Evolutionary conservation across 495 filamentous ascomycete species (phyloP).

Genomic region (Penicillium simplicissimum): DNA sequence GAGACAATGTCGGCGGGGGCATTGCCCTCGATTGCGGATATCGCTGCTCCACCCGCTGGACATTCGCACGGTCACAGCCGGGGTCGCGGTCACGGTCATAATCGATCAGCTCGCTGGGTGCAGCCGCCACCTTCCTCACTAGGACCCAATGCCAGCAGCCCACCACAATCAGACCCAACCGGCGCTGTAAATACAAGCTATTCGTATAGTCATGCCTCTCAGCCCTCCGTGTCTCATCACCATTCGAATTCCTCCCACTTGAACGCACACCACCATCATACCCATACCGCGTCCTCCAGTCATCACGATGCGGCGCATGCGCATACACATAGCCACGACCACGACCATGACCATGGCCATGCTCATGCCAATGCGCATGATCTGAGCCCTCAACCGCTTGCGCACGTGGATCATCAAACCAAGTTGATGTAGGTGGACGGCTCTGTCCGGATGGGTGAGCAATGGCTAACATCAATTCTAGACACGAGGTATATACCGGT

Average conservation of each 20-base stretch:
- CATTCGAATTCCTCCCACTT: conserved; percentile 30
- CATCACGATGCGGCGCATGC: conserved; percentile 16
- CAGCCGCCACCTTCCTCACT: conserved; percentile 37
- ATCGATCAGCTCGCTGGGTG: conserved; percentile 39
- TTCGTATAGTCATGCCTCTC: conserved; percentile 26
- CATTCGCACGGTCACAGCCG: conserved; percentile 39
- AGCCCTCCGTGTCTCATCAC: conserved; percentile 23
- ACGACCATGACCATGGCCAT: conserved; percentile 60
- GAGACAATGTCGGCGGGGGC: conserved; percentile 44
- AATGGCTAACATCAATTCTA: conserved; percentile 22
- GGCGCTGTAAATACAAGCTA: conserved; percentile 18
- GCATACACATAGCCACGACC: conserved; percentile 15
- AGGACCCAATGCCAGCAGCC: conserved; percentile 20
- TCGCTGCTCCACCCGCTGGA: conserved; percentile 29
- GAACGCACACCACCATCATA: conserved; percentile 23
- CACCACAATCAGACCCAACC: conserved; percentile 21
- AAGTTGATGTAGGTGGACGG: conserved; percentile 19
- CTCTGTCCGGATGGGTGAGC: not conserved
- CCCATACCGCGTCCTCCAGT: conserved; percentile 19
- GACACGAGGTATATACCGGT: conserved; percentile 36
- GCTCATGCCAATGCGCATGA: conserved; percentile 45
- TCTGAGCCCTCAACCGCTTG: conserved; percentile 1
- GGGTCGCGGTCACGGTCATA: conserved; percentile 46
- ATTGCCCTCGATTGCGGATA: conserved; percentile 35
- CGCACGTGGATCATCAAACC: conserved; percentile 2